A percentile compares a stretch with the other conserved stretches of the same genome.
Evolutionary conservation across 805 yeast species (phyloP).

Genomic region (Danielozyma ontarioensis): DNA sequence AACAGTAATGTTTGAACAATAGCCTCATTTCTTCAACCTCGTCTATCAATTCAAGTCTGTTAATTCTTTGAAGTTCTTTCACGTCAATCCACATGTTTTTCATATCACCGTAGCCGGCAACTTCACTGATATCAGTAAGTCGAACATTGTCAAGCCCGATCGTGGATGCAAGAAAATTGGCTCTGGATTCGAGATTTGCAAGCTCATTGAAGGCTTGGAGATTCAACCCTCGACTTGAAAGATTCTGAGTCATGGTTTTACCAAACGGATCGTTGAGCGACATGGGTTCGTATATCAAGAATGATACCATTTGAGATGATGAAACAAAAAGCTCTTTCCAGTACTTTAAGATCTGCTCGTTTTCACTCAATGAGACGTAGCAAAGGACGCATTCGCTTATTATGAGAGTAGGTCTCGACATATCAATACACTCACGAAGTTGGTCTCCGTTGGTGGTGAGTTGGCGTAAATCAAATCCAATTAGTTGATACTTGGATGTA

Average conservation of each 20-base stretch:
- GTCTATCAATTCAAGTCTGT: constrained; percentile 60
- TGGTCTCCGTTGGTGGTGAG: constrained; percentile 9
- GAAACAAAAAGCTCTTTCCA: constrained; percentile 25
- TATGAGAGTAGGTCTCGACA: constrained; percentile 49
- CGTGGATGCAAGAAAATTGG: constrained; percentile 13
- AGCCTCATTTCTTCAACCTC: constrained; percentile 69
- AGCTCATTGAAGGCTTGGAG: constrained; percentile 53
- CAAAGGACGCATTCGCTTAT: constrained; percentile 76
- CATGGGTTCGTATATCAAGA: constrained; percentile 67
- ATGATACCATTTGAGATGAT: constrained; percentile 13
- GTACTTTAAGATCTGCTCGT: constrained; percentile 39
- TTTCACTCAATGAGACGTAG: constrained; percentile 51
- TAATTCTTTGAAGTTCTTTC: constrained; percentile 40
- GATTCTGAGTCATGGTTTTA: constrained; percentile 57
- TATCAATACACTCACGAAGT: constrained; percentile 21
- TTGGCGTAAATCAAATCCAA: constrained; percentile 51
- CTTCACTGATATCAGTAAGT: constrained; percentile 43
- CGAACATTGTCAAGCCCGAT: constrained; percentile 24
- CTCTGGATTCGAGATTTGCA: constrained; percentile 36
- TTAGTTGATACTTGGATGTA: constrained; percentile 43
- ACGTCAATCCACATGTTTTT: constrained; percentile 36
- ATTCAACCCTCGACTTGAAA: constrained; percentile 55
- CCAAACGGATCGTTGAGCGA: constrained; percentile 63
- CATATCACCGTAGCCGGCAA: constrained; percentile 29
- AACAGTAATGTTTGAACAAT: constrained; percentile 57